Base-by-base conservation (phyloP, 106 monocot species). In the Ottelia alismoides region DNA sequence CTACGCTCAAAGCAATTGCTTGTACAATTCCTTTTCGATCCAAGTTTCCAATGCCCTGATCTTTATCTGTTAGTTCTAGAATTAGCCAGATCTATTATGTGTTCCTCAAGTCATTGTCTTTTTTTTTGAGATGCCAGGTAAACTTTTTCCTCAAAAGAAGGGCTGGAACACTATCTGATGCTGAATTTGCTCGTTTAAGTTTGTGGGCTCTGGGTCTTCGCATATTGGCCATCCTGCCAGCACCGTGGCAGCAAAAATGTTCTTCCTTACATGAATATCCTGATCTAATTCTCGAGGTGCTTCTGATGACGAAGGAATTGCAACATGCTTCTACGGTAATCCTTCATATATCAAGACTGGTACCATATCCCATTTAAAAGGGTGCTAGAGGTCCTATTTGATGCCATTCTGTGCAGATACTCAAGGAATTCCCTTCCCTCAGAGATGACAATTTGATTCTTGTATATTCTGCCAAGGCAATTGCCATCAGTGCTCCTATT, bases 231-330 rank as follows among this genome's bases (percentile, higher is more conserved):
- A 59, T 85, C 27, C 64, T 96, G 57, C 94, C 94, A 51, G 68
- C 74, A 45, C 94, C 88, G 26, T 84, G 81, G 29, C 94, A 96
- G 58, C 94, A 96, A 57, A 64, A 80, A 7, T 96, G 94, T 71
- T 88, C 94, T 55, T 72, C 75, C 32, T 61, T 96, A 63, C 88
- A 96, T 67, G 94, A 88, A 58, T 74, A 96, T 65, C 94, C 94
- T 51, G 84, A 74, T 53, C 78, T 96, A 68, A 96, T 96, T 65
- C 62, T 96, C 44, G 94, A 96, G 72, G 94, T 96, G 62, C 65
- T 84, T 20, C 67, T 96, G 65, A 96, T 96, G 88, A 88, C 76
- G 88, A 96, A 96, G 65, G 88, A 96, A 51, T 72, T 96, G 46
- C 78, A 96, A 56, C 78, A 81, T 81, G 94, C 94, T 55, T 77